phyloP scores from a whole-genome alignment of 208 protist species.

The Crithidia fasciculata region DNA sequence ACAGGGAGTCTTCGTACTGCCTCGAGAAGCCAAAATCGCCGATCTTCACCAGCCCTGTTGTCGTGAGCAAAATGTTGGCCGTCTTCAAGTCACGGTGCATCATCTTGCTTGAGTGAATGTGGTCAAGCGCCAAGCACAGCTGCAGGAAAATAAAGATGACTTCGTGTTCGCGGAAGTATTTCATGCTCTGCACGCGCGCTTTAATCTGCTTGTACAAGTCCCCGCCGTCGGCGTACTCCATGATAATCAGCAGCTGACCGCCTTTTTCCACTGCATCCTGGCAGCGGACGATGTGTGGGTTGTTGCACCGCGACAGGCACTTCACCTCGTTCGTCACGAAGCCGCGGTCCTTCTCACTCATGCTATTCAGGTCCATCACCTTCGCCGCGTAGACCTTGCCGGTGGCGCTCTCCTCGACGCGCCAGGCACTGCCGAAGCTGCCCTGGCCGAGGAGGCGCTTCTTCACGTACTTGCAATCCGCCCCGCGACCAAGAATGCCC shows the following conservation, averaged over 20 bases:
- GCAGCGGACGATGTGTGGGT: slow-evolving; percentile 93
- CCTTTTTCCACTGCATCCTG: slow-evolving; percentile 57
- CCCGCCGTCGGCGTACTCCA: slow-evolving; percentile 89
- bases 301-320: slow-evolving; percentile 89
- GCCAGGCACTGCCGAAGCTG: slow-evolving; percentile 90
- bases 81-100: slow-evolving; percentile 92
- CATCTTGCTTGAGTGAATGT: slow-evolving; percentile 91
- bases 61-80: slow-evolving; percentile 88
- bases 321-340: slow-evolving; percentile 95
- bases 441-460: slow-evolving; percentile 92
- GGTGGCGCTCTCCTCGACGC: slow-evolving; percentile 80
- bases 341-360: slow-evolving; percentile 88
- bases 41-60: slow-evolving; percentile 83
- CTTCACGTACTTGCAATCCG: slow-evolving; percentile 80
- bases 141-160: slow-evolving; percentile 88
- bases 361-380: slow-evolving; percentile 90
- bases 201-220: slow-evolving; percentile 88
- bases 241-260: slow-evolving; percentile 83
- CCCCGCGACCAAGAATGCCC: slow-evolving; percentile 66
- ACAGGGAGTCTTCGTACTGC: slow-evolving; percentile 87
- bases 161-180: slow-evolving; percentile 88
- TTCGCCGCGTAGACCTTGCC: slow-evolving; percentile 84
- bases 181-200: slow-evolving; percentile 53
- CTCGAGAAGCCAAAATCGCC: slow-evolving; percentile 89
- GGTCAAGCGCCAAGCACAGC: slow-evolving; percentile 82